Evolutionary conservation across 345 rosid genomes (phyloP), one percentile per base, ranked within the genome.

Genomic region (Odontarrhena argentea): DNA sequence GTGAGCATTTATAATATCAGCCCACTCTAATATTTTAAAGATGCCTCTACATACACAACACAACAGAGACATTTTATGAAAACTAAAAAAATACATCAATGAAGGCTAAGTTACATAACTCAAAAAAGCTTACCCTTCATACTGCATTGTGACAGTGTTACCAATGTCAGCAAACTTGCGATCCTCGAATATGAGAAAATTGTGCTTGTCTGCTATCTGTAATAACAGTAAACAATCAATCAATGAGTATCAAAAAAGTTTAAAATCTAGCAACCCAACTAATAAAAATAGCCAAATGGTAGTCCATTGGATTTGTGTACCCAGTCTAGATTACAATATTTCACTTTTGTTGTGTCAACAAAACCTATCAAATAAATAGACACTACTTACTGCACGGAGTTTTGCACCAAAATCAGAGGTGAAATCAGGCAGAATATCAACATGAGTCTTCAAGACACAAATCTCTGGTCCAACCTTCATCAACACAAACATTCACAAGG

Each of bases 111-210:
- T 11, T 43, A 58, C 14, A 48, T 41, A 32, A 8, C 1, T 28
- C 3, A 60, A 5, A 15, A 28, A 37, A 3, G 8, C 55, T 70
- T 74, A 91, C 99, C 97, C 93, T 85, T 91, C 99, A 70, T 87
- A 88, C 77, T 94, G 97, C 99, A 94, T 86, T 5, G 99, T 88
- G 71, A 94, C 97, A 0, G 99, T 94, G 85, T 94, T 91, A 49
- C 99, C 99, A 77, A 94, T 94, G 75, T 91, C 99, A 3, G 97
- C 99, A 81, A 91, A 94, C 81, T 94, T 94, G 11, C 99, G 91
- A 76, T 94, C 99, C 68, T 94, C 99, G 73, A 94, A 94, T 50
- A 94, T 83, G 69, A 94, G 74, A 78, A 94, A 94, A 55, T 91
- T 86, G 63, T 87, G 78, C 74, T 83, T 86, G 18, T 94, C 96